A percentile compares a stretch with the other conserved stretches of the same genome.
phyloP scores from a whole-genome alignment of 192 early-diverging fungal genomes.

The Coemansia sp. region DNA sequence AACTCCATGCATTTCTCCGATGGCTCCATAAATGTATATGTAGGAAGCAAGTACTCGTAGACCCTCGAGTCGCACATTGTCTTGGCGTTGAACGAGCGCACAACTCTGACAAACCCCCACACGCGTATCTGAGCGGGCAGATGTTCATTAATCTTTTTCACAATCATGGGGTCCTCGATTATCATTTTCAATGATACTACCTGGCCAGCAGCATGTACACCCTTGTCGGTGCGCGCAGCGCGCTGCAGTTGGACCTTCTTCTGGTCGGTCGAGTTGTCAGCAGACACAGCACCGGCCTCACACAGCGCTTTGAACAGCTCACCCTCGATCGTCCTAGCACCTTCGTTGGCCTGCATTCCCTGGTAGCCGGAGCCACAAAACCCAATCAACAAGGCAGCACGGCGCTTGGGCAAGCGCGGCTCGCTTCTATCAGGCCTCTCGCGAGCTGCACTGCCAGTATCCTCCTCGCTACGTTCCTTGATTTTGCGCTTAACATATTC shows the following conservation, averaged over 20 bases:
- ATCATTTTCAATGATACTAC: slow-evolving; percentile 92
- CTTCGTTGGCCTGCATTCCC: slow-evolving; percentile 94
- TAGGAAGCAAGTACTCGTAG: slow-evolving; percentile 97
- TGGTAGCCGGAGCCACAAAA: slow-evolving; percentile 95
- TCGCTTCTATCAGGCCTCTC: slow-evolving; percentile 17
- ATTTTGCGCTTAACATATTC: slow-evolving; percentile 36
- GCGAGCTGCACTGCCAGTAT: slow-evolving; percentile 4
- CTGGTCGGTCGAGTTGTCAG: slow-evolving; percentile 81
- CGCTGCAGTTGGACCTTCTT: slow-evolving; percentile 82
- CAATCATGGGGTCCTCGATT: slow-evolving; percentile 67
- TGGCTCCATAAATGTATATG: slow-evolving; percentile 72
- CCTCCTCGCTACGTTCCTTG: slow-evolving; percentile 21
- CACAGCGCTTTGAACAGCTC: slow-evolving; percentile 87
- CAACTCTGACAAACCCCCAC: slow-evolving; percentile 73
- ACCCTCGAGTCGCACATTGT: slow-evolving; percentile 88
- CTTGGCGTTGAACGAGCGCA: slow-evolving; percentile 86
- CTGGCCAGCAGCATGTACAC: slow-evolving; percentile 97
- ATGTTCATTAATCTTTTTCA: slow-evolving; percentile 76
- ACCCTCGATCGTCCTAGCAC: slow-evolving; percentile 81
- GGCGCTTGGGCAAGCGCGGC: slow-evolving; percentile 72
- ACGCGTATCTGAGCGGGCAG: slow-evolving; percentile 88
- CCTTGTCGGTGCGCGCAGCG: slow-evolving; percentile 96
- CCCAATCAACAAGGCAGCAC: slow-evolving; percentile 86
- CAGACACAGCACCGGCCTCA: slow-evolving; percentile 76
- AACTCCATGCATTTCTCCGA: slow-evolving; percentile 40